Percentiles rank a stretch among this genome's conserved stretches.
Conservation (phyloP, 208 protist species). For the Porcisia hertigi region DNA sequence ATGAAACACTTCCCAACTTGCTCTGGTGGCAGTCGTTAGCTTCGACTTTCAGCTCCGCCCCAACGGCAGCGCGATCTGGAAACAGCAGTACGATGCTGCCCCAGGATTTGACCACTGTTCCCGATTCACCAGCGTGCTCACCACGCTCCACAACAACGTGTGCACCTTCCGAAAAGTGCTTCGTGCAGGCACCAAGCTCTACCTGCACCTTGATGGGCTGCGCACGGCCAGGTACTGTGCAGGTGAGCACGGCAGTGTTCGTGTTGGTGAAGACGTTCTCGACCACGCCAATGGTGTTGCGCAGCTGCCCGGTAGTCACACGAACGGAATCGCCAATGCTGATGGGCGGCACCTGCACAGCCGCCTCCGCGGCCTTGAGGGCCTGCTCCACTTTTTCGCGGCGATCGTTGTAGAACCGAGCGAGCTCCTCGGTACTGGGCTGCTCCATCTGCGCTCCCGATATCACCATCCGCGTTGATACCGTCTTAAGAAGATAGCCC, state of each 20-base stretch:
- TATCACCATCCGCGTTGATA: conserved; percentile 76
- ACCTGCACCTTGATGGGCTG: conserved; percentile 76
- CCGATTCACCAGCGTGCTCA: conserved; percentile 78
- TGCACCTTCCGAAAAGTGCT: conserved; percentile 81
- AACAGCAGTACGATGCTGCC: conserved; percentile 82
- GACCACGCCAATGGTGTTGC: conserved; percentile 70
- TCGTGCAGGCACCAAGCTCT: conserved; percentile 76
- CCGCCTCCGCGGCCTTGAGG: conserved; percentile 33
- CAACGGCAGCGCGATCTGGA: conserved; percentile 57
- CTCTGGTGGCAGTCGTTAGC: conserved; percentile 89
- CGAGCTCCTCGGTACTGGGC: conserved; percentile 82
- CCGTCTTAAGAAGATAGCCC: conserved; percentile 81
- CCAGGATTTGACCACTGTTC: conserved; percentile 82
- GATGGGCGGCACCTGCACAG: conserved; percentile 26
- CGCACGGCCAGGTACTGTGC: conserved; percentile 49
- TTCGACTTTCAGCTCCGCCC: conserved; percentile 68
- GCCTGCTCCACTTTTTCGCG: conserved; percentile 74
- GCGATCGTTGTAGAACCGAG: conserved; percentile 86
- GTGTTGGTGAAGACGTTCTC: conserved; percentile 77
- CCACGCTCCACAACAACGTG: conserved; percentile 87
- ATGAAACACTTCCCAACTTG: conserved; percentile 65
- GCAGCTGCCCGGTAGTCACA: conserved; percentile 76
- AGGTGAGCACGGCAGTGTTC: conserved; percentile 67
- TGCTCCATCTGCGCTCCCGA: conserved; percentile 63
- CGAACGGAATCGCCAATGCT: conserved; percentile 79